phyloP scores from a whole-genome alignment of 2,329 filamentous ascomycete species.

The Alternaria consortialis region DNA sequence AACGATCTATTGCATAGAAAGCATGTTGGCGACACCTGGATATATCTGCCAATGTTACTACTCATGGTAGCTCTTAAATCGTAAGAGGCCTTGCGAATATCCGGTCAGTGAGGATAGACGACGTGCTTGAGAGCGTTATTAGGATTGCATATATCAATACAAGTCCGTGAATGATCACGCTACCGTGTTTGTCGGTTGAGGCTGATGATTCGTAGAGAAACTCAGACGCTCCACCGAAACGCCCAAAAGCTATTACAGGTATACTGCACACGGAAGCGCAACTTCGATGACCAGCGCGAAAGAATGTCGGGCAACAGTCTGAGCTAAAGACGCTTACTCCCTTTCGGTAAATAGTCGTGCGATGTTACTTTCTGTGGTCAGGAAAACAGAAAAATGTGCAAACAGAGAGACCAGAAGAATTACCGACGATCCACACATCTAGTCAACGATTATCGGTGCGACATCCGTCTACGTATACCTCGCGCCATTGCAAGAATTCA shows the following conservation, averaged over 20 bases:
- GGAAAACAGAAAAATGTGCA: background rate
- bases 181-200: background rate
- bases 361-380: background rate
- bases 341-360: background rate
- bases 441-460: background rate
- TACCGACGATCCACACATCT: background rate
- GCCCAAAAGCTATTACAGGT: background rate
- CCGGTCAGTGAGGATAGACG: background rate
- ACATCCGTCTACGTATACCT: background rate
- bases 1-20: slow-evolving; percentile 4
- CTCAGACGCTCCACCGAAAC: background rate
- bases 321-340: too few relatives aligned
- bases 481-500: background rate
- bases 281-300: background rate
- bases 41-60: slow-evolving; percentile 4
- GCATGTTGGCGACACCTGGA: slow-evolving; percentile 1
- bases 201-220: background rate
- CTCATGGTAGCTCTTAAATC: background rate
- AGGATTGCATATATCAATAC: background rate
- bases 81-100: background rate
- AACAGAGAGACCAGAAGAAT: background rate
- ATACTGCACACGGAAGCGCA: background rate
- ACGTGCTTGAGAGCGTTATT: background rate
- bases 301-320: background rate
- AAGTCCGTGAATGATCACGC: background rate